Evolutionary conservation across 164 flowering plant species (phyloP).

Genomic region (Houttuynia cordata): DNA sequence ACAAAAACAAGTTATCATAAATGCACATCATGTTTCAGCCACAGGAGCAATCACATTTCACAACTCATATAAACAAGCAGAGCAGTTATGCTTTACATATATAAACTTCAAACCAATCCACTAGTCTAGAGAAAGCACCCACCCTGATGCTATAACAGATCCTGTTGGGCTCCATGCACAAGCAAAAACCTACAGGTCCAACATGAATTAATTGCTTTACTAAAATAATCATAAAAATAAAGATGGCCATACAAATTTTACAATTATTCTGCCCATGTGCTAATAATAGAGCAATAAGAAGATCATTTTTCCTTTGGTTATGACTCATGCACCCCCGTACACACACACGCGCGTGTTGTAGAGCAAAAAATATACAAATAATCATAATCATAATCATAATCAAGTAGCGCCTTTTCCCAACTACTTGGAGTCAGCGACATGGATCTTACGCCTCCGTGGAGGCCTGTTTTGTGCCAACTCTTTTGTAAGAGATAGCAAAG

Average conservation of each 20-base stretch:
- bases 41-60: background rate
- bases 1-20: background rate
- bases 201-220: background rate
- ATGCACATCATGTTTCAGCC: background rate
- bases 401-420: no score
- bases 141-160: conserved; percentile 97
- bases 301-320: no score
- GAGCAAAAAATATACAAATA: background rate
- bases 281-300: no score
- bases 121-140: conserved; percentile 11
- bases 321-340: no score
- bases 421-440: no score
- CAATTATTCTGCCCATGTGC: no score
- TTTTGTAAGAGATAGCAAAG: no score
- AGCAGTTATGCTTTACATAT: background rate
- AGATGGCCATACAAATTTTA: background rate
- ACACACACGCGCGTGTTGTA: no score
- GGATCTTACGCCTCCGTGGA: no score
- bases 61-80: background rate
- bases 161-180: conserved; percentile 98
- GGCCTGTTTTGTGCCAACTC: no score
- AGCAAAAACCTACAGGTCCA: conserved; percentile 63
- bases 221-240: no score
- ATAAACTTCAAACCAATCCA: background rate
- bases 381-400: no score